phyloP scores from a whole-genome alignment of 2,329 filamentous ascomycete genomes.

The Tolypocladium sp. region DNA sequence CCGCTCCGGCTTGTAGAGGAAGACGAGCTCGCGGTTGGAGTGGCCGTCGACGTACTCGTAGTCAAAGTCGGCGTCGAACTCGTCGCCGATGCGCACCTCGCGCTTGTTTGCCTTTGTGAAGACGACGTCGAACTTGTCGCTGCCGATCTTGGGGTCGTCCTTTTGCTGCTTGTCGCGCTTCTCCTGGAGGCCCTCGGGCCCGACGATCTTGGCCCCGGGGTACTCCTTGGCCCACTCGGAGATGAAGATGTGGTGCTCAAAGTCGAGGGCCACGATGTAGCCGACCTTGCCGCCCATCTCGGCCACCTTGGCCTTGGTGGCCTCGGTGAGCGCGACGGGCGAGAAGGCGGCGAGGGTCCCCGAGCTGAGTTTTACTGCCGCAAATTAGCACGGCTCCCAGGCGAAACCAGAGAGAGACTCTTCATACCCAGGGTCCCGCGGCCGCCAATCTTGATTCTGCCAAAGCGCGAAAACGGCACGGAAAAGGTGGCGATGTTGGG shows the following conservation, averaged over 20 bases:
- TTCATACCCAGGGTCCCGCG: conserved; percentile 70
- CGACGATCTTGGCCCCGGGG: conserved; percentile 71
- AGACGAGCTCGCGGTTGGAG: conserved; percentile 78
- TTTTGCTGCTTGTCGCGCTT: conserved; percentile 57
- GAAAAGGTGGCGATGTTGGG: conserved; percentile 72
- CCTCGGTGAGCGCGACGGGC: conserved; percentile 74
- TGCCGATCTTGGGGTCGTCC: conserved; percentile 32
- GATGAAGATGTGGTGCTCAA: conserved; percentile 93
- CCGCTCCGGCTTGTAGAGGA: conserved; percentile 69
- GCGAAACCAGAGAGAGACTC: background rate
- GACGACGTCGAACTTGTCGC: conserved; percentile 55
- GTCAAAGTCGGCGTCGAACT: conserved; percentile 83
- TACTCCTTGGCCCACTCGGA: conserved; percentile 75
- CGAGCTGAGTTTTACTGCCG: conserved; percentile 63
- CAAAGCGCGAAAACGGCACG: conserved; percentile 76
- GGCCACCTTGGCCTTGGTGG: conserved; percentile 55
- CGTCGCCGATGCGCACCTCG: conserved; percentile 50
- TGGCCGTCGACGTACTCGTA: conserved; percentile 76
- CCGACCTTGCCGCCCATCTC: conserved; percentile 60
- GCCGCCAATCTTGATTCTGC: conserved; percentile 72
- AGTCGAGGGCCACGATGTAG: conserved; percentile 82
- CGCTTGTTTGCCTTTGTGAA: conserved; percentile 51
- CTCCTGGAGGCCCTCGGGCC: conserved; percentile 71
- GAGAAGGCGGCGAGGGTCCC: conserved; percentile 84
- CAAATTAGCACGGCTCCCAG: background rate